phyloP scores from a whole-genome alignment of 192 early-diverging fungal species.

The Entophlyctis helioformis region DNA sequence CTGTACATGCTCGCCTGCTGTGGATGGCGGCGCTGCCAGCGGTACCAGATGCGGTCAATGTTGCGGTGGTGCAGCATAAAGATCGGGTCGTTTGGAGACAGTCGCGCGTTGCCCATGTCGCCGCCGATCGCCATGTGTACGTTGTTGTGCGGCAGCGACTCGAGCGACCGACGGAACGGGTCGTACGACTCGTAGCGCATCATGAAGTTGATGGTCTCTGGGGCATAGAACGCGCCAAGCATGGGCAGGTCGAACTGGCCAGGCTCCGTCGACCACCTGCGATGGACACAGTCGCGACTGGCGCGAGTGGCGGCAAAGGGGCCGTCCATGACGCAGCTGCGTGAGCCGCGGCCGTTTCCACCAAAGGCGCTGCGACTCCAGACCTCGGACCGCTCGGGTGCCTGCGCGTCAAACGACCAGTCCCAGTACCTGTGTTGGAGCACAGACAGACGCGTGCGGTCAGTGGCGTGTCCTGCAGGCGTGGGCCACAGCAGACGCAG shows the following conservation, averaged over 20 bases:
- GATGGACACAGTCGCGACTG: no score
- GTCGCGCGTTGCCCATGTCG: no score
- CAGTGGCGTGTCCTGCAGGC: no score
- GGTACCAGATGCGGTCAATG: slow-evolving; percentile 28
- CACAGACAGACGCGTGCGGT: no score
- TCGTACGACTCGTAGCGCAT: slow-evolving; percentile 5
- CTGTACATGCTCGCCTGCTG: slow-evolving; percentile 5
- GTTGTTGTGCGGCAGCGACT: slow-evolving; percentile 19
- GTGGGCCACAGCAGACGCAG: no score
- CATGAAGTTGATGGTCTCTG: slow-evolving; percentile 9
- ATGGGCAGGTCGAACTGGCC: no score
- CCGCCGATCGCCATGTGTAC: slow-evolving; percentile 16
- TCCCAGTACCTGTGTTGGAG: no score
- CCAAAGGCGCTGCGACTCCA: neutral
- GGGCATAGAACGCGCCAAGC: no score
- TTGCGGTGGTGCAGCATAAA: slow-evolving; percentile 29
- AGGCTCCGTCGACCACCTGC: no score
- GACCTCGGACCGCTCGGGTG: slow-evolving; percentile 14
- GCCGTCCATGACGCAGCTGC: neutral
- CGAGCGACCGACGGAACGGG: slow-evolving; percentile 7
- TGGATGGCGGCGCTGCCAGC: slow-evolving; percentile 19
- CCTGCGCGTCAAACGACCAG: slow-evolving; percentile 44
- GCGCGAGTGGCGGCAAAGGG: no score
- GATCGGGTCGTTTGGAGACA: slow-evolving; percentile 20
- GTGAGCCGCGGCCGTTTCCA: neutral